Evolutionary conservation across 1,284 basidiomycete genomes (phyloP), one percentile per base, ranked within the genome.

Genomic region (Taiwanofungus camphoratus): DNA sequence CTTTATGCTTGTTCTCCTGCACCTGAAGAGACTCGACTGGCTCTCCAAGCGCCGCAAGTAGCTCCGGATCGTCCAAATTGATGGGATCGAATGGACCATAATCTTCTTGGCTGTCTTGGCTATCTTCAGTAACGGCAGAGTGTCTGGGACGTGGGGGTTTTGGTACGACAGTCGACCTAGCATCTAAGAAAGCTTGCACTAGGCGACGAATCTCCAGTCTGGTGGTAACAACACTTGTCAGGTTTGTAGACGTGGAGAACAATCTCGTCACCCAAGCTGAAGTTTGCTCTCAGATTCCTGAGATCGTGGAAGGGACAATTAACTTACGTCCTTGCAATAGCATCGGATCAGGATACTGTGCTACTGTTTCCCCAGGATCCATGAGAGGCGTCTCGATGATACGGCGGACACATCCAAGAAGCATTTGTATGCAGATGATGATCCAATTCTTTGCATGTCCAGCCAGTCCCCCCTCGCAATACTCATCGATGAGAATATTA

Each of bases 51-150:
- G 75, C 70, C 11, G 70, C 73, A 11, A 73, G 60, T 4, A 87
- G 59, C 18, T 71, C 69, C 2, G 79, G 76, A 52, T 87, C 82
- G 35, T 83, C 71, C 26, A 79, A 68, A 50, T 84, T 76, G 38
- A 37, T 22, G 32, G 80, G 60, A 43, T 70, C 70, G 22, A 77
- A 67, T 36, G 66, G 66, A 22, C 71, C 76, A 54, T 77, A 86
- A 39, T 76, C 70, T 33, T 92, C 87, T 57, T 92, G 86, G 52
- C 88, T 93, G 50, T 92, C 89, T 53, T 82, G 71, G 45, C 71
- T 71, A 42, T 76, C 67, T 36, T 60, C 51, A 45, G 34, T 11
- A 2, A 44, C 41, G 2, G 56, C 41, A 26, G 60, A 46, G 36
- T 55, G 50, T 6, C 49, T 57, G 2, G 69, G 70, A 3, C 68